Conservation (phyloP, 1,284 basidiomycete species). For the Leccinum angustisporum region DNA sequence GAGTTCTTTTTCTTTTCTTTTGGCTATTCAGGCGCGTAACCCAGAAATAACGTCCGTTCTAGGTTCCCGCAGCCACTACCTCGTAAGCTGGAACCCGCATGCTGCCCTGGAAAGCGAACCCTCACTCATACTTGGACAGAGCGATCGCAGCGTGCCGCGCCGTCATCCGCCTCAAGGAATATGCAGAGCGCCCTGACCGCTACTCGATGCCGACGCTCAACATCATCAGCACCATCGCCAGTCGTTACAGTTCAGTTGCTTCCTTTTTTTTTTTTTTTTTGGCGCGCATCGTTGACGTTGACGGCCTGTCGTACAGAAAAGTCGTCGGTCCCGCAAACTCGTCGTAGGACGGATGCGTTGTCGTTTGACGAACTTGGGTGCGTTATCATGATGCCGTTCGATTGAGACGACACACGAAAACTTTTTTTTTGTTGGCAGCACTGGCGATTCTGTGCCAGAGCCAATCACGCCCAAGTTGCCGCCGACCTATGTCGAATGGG, state of each 20-base stretch:
- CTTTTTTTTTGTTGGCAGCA: neutral
- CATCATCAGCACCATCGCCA: conserved; percentile 19
- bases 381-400: neutral
- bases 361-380: conserved; percentile 26
- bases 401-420: neutral
- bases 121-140: conserved; percentile 11
- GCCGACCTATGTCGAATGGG: conserved; percentile 22
- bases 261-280: neutral
- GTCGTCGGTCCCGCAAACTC: conserved; percentile 9
- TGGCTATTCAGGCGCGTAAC: neutral
- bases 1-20: neutral
- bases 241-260: conserved; percentile 21
- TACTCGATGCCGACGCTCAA: conserved; percentile 26
- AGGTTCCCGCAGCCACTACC: conserved; percentile 66
- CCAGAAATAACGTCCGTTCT: conserved; percentile 1
- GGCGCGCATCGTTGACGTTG: conserved; percentile 2
- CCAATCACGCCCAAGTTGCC: conserved; percentile 17
- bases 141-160: conserved; percentile 55
- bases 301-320: conserved; percentile 20
- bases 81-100: conserved; percentile 44
- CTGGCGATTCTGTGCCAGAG: conserved; percentile 15
- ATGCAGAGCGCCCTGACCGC: conserved; percentile 25
- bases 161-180: conserved; percentile 60
- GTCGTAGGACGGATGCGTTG: conserved; percentile 11
- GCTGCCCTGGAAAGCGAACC: neutral